Percentiles rank a stretch among this genome's conserved stretches.
Evolutionary conservation across 768 basidiomycete genomes (phyloP).

Genomic region (Multifurca ochricompacta): DNA sequence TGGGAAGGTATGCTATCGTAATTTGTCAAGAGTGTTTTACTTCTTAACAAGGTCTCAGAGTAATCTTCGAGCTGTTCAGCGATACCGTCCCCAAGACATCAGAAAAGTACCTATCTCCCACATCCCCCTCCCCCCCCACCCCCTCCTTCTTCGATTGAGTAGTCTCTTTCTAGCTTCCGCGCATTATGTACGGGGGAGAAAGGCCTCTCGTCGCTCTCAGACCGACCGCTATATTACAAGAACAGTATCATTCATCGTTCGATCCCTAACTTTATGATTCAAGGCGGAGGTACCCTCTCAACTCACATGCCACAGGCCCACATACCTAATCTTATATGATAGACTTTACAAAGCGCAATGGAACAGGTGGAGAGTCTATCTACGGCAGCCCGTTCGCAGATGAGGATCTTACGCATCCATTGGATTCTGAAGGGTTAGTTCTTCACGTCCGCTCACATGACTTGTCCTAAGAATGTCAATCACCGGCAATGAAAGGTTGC

Average conservation of each 20-base stretch:
- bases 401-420: constrained; percentile 57
- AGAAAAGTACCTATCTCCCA: constrained; percentile 53
- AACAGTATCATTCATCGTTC: constrained; percentile 70
- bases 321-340: not conserved
- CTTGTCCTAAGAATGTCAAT: not conserved
- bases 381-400: constrained; percentile 71
- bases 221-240: constrained; percentile 79
- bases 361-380: constrained; percentile 75
- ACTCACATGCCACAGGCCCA: not conserved
- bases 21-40: not conserved
- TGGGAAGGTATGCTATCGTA: constrained; percentile 43
- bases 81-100: constrained; percentile 67
- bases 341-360: constrained; percentile 78
- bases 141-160: constrained; percentile 4
- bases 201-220: constrained; percentile 54
- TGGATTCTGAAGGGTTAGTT: constrained; percentile 55
- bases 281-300: constrained; percentile 55
- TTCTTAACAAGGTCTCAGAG: constrained; percentile 32
- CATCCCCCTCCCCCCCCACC: not conserved
- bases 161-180: constrained; percentile 54
- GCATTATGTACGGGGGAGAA: constrained; percentile 82
- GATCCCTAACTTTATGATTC: constrained; percentile 74
- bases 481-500: constrained; percentile 35
- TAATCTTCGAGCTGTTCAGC: constrained; percentile 69
- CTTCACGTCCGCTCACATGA: not conserved